A percentile compares a stretch with the other conserved stretches of the same genome.
These are phyloP conservation scores for Didymosphaeria variabile DNA, from an alignment of 2,329 filamentous ascomycete genomes.

Conservation along the genomic window DNA sequence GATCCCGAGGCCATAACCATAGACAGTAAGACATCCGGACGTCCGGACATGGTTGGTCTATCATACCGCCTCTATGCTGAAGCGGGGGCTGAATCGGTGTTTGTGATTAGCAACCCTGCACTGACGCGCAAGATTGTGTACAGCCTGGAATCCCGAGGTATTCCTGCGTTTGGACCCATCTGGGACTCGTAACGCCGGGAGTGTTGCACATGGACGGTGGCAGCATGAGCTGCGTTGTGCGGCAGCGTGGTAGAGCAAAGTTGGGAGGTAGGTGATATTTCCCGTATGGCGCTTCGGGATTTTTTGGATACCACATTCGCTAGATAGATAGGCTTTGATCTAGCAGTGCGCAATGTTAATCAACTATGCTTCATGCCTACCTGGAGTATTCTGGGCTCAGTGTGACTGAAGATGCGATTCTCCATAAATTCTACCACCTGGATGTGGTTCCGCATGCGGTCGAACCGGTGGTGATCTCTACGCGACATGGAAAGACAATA, in stretches of 20 bases:
- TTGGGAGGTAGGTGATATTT: no score
- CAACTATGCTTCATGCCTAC: background rate
- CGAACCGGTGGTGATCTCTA: no score
- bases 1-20: constrained; percentile 57
- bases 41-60: background rate
- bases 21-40: constrained; percentile 15
- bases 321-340: background rate
- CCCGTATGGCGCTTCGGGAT: no score
- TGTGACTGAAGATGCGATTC: background rate
- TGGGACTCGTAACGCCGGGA: background rate
- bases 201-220: background rate
- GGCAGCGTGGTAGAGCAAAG: no score
- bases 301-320: no score
- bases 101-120: background rate
- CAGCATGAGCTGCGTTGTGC: no score
- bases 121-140: constrained; percentile 10
- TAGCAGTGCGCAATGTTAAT: background rate
- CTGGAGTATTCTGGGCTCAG: background rate
- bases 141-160: background rate
- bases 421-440: no score
- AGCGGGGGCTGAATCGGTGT: background rate
- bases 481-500: no score
- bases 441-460: no score
- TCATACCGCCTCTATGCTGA: background rate
- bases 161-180: constrained; percentile 2